Evolutionary conservation across 1,139 yeast genomes (phyloP).

Genomic region (Magnusiomyces magnusii): DNA sequence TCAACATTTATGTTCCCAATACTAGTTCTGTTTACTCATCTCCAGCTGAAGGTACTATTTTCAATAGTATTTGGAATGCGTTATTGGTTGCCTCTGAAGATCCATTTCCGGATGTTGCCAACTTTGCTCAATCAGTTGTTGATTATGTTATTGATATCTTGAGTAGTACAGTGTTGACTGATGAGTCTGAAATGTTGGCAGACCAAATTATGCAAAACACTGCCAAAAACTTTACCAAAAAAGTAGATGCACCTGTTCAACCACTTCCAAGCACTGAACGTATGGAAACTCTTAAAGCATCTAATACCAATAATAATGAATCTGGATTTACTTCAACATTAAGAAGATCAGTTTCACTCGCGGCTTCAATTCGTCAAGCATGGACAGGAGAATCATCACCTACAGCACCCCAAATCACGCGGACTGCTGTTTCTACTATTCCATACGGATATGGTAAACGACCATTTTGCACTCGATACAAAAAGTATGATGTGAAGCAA

Average conservation of each 20-base stretch:
- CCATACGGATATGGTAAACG: slow-evolving; percentile 29
- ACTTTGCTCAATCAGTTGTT: slow-evolving; percentile 64
- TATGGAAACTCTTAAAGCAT: background rate
- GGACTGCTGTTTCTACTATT: slow-evolving; percentile 13
- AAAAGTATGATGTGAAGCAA: slow-evolving; percentile 4
- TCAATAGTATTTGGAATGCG: slow-evolving; percentile 82
- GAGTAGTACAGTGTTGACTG: slow-evolving; percentile 50
- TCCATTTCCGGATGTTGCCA: slow-evolving; percentile 77
- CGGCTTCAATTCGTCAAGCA: slow-evolving; percentile 32
- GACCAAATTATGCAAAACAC: slow-evolving; percentile 10
- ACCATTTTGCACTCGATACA: slow-evolving; percentile 30
- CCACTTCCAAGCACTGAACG: background rate
- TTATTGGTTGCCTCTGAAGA: slow-evolving; percentile 76
- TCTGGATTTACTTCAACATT: slow-evolving; percentile 24
- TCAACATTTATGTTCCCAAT: slow-evolving; percentile 44
- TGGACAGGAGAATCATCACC: slow-evolving; percentile 21
- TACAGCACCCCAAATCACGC: background rate
- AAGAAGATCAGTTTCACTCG: slow-evolving; percentile 34
- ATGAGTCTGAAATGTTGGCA: slow-evolving; percentile 18
- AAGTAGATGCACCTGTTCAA: background rate
- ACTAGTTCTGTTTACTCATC: slow-evolving; percentile 43
- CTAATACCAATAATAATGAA: background rate
- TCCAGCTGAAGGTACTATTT: slow-evolving; percentile 49
- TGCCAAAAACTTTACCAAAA: background rate
- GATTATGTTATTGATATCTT: slow-evolving; percentile 65